Evolutionary conservation across 371 early-diverging fungal genomes (phyloP).

Genomic region (Circinella umbellata): DNA sequence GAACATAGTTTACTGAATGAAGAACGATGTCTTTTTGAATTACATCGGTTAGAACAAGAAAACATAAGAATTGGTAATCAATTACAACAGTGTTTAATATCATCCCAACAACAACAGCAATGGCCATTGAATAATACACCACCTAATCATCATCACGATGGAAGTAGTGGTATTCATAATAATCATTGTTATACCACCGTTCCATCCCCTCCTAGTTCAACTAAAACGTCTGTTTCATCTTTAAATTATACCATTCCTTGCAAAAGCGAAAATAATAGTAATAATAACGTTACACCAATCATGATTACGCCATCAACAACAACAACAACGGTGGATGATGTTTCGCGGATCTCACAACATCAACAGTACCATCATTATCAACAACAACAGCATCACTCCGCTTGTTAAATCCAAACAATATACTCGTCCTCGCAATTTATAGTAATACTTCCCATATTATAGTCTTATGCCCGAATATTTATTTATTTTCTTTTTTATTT

Average conservation of each 20-base stretch:
- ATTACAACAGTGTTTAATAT: background rate
- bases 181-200: background rate
- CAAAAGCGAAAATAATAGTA: background rate
- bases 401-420: background rate
- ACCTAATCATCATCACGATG: background rate
- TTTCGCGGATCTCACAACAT: background rate
- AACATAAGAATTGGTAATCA: conserved; percentile 27
- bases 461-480: background rate
- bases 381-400: background rate
- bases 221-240: background rate
- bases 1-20: conserved; percentile 36
- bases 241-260: background rate
- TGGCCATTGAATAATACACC: conserved; percentile 1
- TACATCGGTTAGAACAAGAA: conserved; percentile 38
- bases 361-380: background rate
- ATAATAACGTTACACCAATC: conserved; percentile 3
- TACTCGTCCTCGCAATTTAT: no score
- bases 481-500: background rate
- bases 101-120: conserved; percentile 12
- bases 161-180: background rate
- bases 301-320: conserved; percentile 8
- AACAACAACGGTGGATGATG: background rate
- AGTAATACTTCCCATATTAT: background rate
- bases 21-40: conserved; percentile 34
- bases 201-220: background rate